Evolutionary conservation across 2,329 filamentous ascomycete genomes (phyloP).

Genomic region (Seiridium cupressi): DNA sequence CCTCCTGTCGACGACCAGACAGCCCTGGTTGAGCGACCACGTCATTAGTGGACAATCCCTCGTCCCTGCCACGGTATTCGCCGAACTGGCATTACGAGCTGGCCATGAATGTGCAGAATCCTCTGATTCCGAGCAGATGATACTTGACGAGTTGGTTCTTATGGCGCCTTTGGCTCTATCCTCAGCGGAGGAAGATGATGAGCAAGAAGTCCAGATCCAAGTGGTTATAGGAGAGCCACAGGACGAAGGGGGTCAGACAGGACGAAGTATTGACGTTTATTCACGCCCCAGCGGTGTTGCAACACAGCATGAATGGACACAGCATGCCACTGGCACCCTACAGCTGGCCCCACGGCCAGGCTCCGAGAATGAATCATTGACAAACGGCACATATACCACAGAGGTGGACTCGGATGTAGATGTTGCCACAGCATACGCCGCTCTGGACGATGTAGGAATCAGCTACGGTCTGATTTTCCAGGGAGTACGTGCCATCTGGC

Average conservation of each 20-base stretch:
- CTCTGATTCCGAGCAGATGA: background rate
- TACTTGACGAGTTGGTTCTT: background rate
- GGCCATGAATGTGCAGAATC: background rate
- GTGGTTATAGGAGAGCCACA: background rate
- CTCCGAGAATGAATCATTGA: background rate
- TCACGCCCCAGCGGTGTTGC: background rate
- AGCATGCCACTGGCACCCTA: constrained; percentile 4
- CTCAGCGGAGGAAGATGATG: background rate
- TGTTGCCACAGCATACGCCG: background rate
- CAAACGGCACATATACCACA: background rate
- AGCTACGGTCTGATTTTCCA: constrained; percentile 2
- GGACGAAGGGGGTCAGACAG: background rate
- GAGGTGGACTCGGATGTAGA: background rate
- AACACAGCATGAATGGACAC: constrained; percentile 2
- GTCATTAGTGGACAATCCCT: background rate
- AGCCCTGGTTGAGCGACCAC: constrained; percentile 2
- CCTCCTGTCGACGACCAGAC: background rate
- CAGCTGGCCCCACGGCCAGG: background rate
- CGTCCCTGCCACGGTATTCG: constrained; percentile 4
- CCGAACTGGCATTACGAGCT: constrained; percentile 2
- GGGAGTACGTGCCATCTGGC: background rate
- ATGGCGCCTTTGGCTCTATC: background rate
- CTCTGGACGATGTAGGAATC: background rate
- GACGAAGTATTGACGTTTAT: background rate
- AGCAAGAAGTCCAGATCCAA: constrained; percentile 1